Percentiles rank a stretch among this genome's conserved stretches.
These are phyloP conservation scores for Colletotrichum sp. DNA, from an alignment of 2,329 filamentous ascomycete species.

Conservation along the genomic window DNA sequence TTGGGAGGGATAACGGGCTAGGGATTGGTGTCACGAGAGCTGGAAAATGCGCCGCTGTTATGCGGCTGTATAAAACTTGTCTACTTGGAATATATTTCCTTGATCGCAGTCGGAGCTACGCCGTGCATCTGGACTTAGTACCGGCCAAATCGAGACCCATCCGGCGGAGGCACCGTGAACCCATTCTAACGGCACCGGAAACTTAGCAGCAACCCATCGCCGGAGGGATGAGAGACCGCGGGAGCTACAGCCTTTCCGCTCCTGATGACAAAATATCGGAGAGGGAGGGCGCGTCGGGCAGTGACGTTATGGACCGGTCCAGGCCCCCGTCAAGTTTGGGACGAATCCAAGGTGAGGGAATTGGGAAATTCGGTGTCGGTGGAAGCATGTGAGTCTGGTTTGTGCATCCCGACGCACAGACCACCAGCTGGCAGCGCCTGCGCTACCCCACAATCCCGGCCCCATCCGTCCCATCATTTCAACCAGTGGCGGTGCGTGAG, in stretches of 20 bases:
- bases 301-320: slow-evolving; percentile 13
- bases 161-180: neutral
- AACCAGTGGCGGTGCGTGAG: slow-evolving; percentile 11
- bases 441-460: neutral
- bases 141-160: neutral
- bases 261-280: neutral
- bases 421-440: neutral
- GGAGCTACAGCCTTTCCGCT: neutral
- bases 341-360: neutral
- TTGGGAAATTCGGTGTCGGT: neutral
- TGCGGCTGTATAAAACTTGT: neutral
- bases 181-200: neutral
- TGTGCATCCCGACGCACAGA: neutral
- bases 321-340: neutral
- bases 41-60: neutral
- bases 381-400: neutral
- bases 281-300: neutral
- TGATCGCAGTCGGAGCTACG: neutral
- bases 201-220: neutral
- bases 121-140: neutral
- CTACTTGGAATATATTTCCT: neutral
- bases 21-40: neutral
- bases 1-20: neutral
- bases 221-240: neutral
- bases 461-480: slow-evolving; percentile 2